Evolutionary conservation across 768 basidiomycete species (phyloP).

Genomic region (Lentinula edodes): DNA sequence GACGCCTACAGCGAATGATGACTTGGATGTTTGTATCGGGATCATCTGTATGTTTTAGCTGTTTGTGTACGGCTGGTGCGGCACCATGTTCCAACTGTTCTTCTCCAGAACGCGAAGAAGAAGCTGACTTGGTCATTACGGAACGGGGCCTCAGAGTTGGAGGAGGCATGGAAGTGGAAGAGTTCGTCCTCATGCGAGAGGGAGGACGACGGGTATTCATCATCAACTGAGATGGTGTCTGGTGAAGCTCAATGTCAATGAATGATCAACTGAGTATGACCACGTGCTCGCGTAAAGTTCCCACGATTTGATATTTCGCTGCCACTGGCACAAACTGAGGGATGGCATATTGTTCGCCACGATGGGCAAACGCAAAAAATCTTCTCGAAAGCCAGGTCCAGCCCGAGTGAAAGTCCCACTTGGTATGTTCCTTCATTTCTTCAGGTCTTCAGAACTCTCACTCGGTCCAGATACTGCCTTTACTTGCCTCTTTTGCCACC

Average conservation of each 20-base stretch:
- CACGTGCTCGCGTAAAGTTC: neutral
- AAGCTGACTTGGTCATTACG: constrained; percentile 36
- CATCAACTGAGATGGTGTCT: constrained; percentile 2
- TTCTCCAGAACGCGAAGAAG: constrained; percentile 25
- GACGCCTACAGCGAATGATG: constrained; percentile 81
- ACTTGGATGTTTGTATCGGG: constrained; percentile 88
- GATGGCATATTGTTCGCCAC: constrained; percentile 11
- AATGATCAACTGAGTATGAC: neutral
- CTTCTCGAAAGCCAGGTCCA: constrained; percentile 72
- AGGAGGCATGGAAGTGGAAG: constrained; percentile 20
- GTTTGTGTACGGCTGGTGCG: constrained; percentile 10
- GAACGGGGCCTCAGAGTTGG: constrained; percentile 44
- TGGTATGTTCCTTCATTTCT: constrained; percentile 38
- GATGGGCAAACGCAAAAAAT: constrained; percentile 93
- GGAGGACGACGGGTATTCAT: constrained; percentile 67
- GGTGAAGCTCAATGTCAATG: constrained; percentile 3
- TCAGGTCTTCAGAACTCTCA: neutral
- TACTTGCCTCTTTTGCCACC: constrained; percentile 86
- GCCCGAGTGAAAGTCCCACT: constrained; percentile 65
- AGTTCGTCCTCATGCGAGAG: constrained; percentile 38
- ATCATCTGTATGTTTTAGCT: constrained; percentile 30
- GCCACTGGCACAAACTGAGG: neutral
- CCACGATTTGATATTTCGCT: neutral
- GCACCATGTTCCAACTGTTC: constrained; percentile 19
- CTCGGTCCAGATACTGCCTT: constrained; percentile 63